Conservation (phyloP, 1,284 basidiomycete genomes). For the Clitocybe nebularis region DNA sequence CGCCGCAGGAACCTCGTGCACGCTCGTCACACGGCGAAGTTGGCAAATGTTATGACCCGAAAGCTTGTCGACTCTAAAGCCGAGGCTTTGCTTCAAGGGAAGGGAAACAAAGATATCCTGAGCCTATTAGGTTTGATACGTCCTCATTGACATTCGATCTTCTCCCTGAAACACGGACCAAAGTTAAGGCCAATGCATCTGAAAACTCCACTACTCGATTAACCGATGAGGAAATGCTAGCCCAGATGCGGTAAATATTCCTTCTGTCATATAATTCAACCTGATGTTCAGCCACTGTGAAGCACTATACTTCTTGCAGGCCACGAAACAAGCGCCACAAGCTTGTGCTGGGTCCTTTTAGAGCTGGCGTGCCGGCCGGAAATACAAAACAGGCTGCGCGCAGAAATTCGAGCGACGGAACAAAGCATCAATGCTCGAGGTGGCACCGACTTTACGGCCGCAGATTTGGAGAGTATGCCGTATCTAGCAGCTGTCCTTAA, state of each 20-base stretch:
- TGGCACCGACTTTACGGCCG: conserved; percentile 33
- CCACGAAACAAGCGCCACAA: conserved; percentile 40
- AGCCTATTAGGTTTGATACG: conserved; percentile 32
- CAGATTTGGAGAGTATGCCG: conserved; percentile 40
- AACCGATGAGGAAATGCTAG: conserved; percentile 38
- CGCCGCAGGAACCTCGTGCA: conserved; percentile 34
- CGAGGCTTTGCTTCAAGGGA: conserved; percentile 36
- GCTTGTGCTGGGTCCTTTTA: conserved; percentile 39
- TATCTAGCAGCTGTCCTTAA: conserved; percentile 43
- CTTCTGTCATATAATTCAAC: neutral
- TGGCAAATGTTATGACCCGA: conserved; percentile 36
- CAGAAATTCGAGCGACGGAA: conserved; percentile 36
- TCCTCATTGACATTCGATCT: conserved; percentile 4
- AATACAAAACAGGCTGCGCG: conserved; percentile 33
- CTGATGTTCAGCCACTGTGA: neutral
- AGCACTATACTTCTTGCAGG: conserved; percentile 41
- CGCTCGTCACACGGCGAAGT: conserved; percentile 35
- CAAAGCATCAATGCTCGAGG: conserved; percentile 29
- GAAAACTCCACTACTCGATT: conserved; percentile 32
- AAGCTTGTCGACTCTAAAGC: conserved; percentile 38
- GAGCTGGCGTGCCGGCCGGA: conserved; percentile 36
- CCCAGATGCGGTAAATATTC: conserved; percentile 36
- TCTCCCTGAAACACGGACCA: neutral
- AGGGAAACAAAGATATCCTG: conserved; percentile 37
- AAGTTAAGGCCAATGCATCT: conserved; percentile 42